A percentile compares a stretch with the other conserved stretches of the same genome.
Conservation (phyloP, 2,329 filamentous ascomycete genomes). For the Nothomitra cinnamomea region DNA sequence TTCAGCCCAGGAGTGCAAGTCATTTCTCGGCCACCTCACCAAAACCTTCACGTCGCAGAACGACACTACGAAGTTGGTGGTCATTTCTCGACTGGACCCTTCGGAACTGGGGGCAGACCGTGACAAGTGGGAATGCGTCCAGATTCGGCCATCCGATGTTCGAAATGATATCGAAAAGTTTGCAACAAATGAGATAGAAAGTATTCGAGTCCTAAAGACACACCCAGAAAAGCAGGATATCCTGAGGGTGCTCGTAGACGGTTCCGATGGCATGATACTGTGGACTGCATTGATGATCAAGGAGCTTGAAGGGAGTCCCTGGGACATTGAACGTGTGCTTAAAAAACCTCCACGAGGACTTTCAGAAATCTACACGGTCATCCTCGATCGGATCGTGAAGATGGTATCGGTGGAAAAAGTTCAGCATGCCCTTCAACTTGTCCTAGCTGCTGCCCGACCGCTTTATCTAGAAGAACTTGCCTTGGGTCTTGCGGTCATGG, state of each 20-base stretch:
- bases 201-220: not conserved
- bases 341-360: not conserved
- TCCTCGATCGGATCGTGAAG: not conserved
- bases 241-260: not conserved
- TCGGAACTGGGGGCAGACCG: not conserved
- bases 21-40: not conserved
- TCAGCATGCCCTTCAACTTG: not conserved
- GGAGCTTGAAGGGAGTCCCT: not conserved
- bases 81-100: not conserved
- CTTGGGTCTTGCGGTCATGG: not conserved
- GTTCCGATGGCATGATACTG: not conserved
- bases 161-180: not conserved
- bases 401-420: not conserved
- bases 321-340: not conserved
- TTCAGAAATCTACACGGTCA: not conserved
- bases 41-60: not conserved
- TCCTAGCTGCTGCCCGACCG: not conserved
- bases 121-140: not conserved
- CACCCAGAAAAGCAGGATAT: not conserved
- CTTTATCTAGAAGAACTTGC: not conserved
- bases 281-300: not conserved
- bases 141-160: not conserved
- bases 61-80: not conserved
- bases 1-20: not conserved
- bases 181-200: not conserved